Conservation (phyloP, 1,139 yeast genomes). For the Suhomyces maxii region DNA sequence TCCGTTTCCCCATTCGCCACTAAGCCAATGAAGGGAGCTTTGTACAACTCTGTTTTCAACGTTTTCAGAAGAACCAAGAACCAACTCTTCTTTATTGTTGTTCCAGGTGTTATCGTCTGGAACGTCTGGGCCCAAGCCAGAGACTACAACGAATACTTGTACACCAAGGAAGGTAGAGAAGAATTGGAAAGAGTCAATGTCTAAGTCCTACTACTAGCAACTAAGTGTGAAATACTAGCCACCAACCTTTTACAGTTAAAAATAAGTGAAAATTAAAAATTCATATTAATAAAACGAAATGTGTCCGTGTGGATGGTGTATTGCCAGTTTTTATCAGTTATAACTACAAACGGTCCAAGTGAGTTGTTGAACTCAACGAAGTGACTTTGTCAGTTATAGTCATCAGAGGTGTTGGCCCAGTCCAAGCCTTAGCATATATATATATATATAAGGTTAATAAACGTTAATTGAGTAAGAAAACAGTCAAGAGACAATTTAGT, state of each 20-base stretch:
- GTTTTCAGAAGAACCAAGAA: constrained; percentile 90
- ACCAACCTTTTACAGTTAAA: too few species aligned
- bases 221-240: not conserved
- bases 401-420: not conserved
- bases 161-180: constrained; percentile 97
- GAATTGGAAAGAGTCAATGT: constrained; percentile 82
- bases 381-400: not conserved
- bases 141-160: constrained; percentile 90
- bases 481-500: too few species aligned
- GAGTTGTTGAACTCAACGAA: too few species aligned
- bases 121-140: constrained; percentile 85
- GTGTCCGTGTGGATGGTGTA: too few species aligned
- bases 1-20: constrained; percentile 93
- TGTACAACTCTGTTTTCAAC: constrained; percentile 88
- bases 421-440: not conserved
- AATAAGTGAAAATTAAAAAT: too few species aligned
- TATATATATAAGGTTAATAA: not conserved
- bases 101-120: constrained; percentile 83
- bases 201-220: constrained; percentile 24
- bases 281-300: too few species aligned
- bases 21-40: constrained; percentile 84
- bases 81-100: constrained; percentile 74
- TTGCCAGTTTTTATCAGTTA: too few species aligned
- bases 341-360: too few species aligned
- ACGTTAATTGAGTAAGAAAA: not conserved